Percentiles rank a stretch among this genome's conserved stretches.
phyloP scores from a whole-genome alignment of 2,329 filamentous ascomycete species.

The Cladophialophora chaetospira region DNA sequence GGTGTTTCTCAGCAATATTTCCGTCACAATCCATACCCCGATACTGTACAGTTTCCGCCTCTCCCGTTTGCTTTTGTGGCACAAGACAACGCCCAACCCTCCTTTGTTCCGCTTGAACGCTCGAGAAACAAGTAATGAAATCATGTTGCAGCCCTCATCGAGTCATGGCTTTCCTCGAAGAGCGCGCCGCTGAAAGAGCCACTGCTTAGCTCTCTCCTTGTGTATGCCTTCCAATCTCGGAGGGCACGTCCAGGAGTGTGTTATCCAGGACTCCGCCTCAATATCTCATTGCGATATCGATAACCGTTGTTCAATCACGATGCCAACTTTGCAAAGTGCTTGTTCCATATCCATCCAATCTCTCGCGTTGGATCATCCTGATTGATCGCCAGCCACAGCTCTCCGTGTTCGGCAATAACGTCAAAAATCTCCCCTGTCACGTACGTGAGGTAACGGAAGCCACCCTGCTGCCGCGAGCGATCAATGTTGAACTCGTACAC shows the following conservation, averaged over 20 bases:
- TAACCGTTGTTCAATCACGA: conserved; percentile 19
- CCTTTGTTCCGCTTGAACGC: conserved; percentile 19
- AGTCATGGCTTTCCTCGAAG: background rate
- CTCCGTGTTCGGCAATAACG: conserved; percentile 93
- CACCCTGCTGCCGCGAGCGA: conserved; percentile 85
- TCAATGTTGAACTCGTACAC: conserved; percentile 98
- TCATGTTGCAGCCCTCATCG: background rate
- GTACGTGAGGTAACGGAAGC: conserved; percentile 95
- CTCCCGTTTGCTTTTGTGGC: conserved; percentile 6
- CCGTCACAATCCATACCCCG: background rate
- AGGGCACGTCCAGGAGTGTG: background rate
- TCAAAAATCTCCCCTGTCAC: conserved; percentile 92
- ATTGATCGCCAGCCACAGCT: conserved; percentile 96
- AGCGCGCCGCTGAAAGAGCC: background rate
- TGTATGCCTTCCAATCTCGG: background rate
- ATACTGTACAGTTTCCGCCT: conserved; percentile 10
- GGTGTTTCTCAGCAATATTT: background rate
- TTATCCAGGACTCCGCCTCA: conserved; percentile 6
- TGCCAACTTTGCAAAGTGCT: conserved; percentile 76
- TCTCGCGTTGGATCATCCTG: conserved; percentile 80
- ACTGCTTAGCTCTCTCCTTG: background rate
- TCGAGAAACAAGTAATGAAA: conserved; percentile 6
- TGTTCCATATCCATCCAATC: conserved; percentile 98
- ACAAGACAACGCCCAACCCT: conserved; percentile 11
- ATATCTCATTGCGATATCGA: background rate